Evolutionary conservation across 2,329 filamentous ascomycete genomes (phyloP).

Genomic region (Alternaria atra): DNA sequence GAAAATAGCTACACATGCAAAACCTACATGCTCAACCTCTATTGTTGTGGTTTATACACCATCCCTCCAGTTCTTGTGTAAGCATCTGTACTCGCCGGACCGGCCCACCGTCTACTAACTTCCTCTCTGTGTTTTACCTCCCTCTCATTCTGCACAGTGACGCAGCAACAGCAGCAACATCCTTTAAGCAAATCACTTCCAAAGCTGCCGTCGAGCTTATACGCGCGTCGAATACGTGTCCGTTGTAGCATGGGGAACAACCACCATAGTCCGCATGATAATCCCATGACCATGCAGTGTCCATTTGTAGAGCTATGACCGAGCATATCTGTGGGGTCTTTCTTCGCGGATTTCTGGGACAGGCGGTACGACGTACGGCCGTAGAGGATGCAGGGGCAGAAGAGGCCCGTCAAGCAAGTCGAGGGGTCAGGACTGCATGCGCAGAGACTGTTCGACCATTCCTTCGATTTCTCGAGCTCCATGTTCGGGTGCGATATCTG

Average conservation of each 20-base stretch:
- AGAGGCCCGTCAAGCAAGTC: conserved; percentile 52
- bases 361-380: conserved; percentile 57
- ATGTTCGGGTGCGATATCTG: conserved; percentile 56
- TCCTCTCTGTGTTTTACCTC: conserved; percentile 58
- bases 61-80: conserved; percentile 45
- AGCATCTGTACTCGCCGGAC: conserved; percentile 46
- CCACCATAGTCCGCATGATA: conserved; percentile 50
- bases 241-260: conserved; percentile 51
- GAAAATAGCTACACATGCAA: conserved; percentile 2
- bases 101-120: conserved; percentile 46
- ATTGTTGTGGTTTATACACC: conserved; percentile 49
- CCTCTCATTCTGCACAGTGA: conserved; percentile 56
- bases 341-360: conserved; percentile 46
- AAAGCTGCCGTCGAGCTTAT: conserved; percentile 54
- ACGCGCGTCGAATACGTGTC: conserved; percentile 53
- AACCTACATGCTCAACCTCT: background rate
- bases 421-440: conserved; percentile 46
- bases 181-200: conserved; percentile 46
- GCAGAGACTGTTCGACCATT: conserved; percentile 48
- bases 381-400: conserved; percentile 56
- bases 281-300: conserved; percentile 51
- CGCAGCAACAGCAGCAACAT: conserved; percentile 55
- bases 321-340: conserved; percentile 54
- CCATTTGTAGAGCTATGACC: conserved; percentile 49
- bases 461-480: conserved; percentile 33